Conservation (phyloP, 108 stramenopile species). For the Nitzschia putrida region DNA sequence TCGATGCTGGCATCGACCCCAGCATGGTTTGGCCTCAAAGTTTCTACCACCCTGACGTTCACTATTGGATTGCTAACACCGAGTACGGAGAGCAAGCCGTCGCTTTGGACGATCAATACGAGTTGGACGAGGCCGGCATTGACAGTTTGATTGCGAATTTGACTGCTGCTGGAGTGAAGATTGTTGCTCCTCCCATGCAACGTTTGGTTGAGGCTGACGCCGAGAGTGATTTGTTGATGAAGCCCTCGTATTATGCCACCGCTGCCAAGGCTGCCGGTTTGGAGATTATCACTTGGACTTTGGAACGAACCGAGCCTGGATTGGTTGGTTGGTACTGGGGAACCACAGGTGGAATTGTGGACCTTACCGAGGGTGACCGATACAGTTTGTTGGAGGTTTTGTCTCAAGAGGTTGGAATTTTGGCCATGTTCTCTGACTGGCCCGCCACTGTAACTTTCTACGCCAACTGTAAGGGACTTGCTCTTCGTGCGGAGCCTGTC, state of each 20-base stretch:
- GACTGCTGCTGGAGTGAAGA: slow-evolving; percentile 43
- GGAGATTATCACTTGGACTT: slow-evolving; percentile 70
- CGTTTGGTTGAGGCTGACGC: slow-evolving; percentile 38
- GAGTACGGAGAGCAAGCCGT: slow-evolving; percentile 59
- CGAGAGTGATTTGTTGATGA: slow-evolving; percentile 10
- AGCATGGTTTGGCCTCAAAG: slow-evolving; percentile 64
- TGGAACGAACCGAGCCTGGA: slow-evolving; percentile 61
- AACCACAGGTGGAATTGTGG: slow-evolving; percentile 17
- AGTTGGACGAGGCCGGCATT: slow-evolving; percentile 18
- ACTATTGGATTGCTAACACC: slow-evolving; percentile 60
- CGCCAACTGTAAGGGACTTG: slow-evolving; percentile 66
- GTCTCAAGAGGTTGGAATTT: slow-evolving; percentile 53
- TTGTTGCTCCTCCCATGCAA: slow-evolving; percentile 64
- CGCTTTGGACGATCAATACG: slow-evolving; percentile 50
- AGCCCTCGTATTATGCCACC: slow-evolving; percentile 11
- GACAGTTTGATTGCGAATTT: slow-evolving; percentile 25
- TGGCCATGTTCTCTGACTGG: slow-evolving; percentile 77
- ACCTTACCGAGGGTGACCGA: slow-evolving; percentile 48
- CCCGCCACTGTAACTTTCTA: slow-evolving; percentile 69
- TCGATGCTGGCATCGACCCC: slow-evolving; percentile 52
- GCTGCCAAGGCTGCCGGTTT: slow-evolving; percentile 48
- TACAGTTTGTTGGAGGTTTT: slow-evolving; percentile 55
- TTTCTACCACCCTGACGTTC: slow-evolving; percentile 47
- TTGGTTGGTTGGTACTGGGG: slow-evolving; percentile 43
- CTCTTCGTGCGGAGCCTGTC: slow-evolving; percentile 2